phyloP scores from a whole-genome alignment of 164 flowering plant genomes.

The Magnolia officinalis region DNA sequence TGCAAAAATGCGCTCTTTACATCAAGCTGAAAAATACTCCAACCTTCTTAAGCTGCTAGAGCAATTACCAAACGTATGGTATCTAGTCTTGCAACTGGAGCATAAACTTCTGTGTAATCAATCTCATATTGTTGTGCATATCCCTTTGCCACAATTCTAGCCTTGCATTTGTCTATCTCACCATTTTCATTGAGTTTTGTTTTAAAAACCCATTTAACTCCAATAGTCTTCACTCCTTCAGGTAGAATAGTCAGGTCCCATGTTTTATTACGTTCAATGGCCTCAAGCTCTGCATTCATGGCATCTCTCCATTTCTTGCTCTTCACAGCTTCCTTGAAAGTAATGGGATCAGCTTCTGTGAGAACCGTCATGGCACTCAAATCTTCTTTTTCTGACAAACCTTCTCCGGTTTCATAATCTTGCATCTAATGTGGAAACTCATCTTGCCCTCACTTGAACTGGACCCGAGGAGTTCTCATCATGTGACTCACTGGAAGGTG shows the following conservation, averaged over 20 bases:
- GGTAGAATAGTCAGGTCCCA: background rate
- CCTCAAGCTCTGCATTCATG: conserved; percentile 7
- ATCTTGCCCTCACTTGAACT: background rate
- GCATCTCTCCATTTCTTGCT: background rate
- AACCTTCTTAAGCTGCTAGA: conserved; percentile 6
- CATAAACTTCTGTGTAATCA: background rate
- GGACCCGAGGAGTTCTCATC: background rate
- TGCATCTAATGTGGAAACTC: background rate
- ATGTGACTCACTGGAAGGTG: too few species aligned
- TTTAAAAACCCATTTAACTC: background rate
- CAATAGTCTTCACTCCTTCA: background rate
- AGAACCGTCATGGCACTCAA: conserved; percentile 1
- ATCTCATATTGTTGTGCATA: background rate
- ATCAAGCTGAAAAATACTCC: background rate
- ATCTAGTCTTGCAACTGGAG: conserved; percentile 5
- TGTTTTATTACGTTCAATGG: conserved; percentile 3
- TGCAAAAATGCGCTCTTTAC: too few species aligned
- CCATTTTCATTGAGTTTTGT: background rate
- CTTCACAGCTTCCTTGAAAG: background rate
- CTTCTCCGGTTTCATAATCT: conserved; percentile 5
- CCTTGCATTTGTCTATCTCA: background rate
- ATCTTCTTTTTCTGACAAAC: conserved; percentile 4
- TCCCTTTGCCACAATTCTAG: background rate
- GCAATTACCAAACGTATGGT: conserved; percentile 10
- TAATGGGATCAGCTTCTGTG: background rate